Conservation (phyloP, 1,139 yeast species). For the Blastobotrys aristatus region DNA sequence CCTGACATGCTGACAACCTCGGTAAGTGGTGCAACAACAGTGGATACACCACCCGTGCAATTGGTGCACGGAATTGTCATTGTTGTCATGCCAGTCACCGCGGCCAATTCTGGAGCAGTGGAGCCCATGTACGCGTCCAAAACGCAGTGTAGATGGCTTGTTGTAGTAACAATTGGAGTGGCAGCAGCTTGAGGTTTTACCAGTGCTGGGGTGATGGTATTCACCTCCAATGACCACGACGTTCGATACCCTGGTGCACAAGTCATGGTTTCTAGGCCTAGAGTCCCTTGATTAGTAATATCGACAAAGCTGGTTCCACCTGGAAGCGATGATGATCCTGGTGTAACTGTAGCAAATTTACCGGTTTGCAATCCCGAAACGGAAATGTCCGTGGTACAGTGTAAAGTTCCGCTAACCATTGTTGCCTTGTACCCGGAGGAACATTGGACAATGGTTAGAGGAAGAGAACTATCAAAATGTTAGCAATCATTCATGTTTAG, state of each 20-base stretch:
- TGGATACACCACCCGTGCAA: conserved; percentile 3
- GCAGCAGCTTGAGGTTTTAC: not conserved
- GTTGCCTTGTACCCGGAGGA: not conserved
- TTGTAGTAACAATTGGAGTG: not conserved
- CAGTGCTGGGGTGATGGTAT: not conserved
- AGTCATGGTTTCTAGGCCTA: not conserved
- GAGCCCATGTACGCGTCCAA: not conserved
- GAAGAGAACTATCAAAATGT: not conserved
- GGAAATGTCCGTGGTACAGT: not conserved
- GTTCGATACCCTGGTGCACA: conserved; percentile 6
- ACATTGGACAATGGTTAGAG: not conserved
- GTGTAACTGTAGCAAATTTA: not conserved
- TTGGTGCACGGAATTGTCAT: conserved; percentile 1
- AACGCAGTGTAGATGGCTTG: conserved; percentile 1
- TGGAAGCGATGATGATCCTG: not conserved
- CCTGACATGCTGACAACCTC: not conserved
- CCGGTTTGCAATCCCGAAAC: not conserved
- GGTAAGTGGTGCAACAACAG: conserved; percentile 4
- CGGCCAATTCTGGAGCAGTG: not conserved
- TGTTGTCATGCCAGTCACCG: not conserved
- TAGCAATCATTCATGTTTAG: too few species aligned
- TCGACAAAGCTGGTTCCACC: not conserved
- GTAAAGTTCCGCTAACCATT: not conserved
- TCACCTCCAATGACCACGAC: conserved; percentile 7
- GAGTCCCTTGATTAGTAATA: not conserved